Evolutionary conservation across 2,329 filamentous ascomycete genomes (phyloP).

Genomic region (Grosmannia penicillata): DNA sequence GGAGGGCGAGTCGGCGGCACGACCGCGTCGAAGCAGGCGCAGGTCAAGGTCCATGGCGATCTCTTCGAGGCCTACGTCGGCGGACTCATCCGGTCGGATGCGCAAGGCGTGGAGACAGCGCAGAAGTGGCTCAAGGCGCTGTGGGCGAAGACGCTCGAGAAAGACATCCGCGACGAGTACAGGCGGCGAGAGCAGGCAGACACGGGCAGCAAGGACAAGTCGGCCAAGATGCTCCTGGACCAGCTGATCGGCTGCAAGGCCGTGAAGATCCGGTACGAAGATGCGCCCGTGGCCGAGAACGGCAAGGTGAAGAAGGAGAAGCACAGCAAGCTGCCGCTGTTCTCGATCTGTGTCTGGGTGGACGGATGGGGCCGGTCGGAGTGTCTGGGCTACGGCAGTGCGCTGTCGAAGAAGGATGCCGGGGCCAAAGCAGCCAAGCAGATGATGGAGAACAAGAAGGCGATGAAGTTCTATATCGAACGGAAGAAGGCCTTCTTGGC

Average conservation of each 20-base stretch:
- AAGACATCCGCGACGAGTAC: conserved; percentile 34
- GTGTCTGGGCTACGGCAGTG: conserved; percentile 48
- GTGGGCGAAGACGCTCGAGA: conserved; percentile 52
- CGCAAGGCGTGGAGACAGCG: conserved; percentile 44
- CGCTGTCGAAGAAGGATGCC: conserved; percentile 53
- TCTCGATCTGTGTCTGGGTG: conserved; percentile 48
- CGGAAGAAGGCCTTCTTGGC: conserved; percentile 31
- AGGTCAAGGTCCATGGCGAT: conserved; percentile 70
- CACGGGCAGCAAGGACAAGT: not conserved
- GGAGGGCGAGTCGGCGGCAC: conserved; percentile 22
- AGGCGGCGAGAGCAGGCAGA: conserved; percentile 10
- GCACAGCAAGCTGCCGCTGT: conserved; percentile 38
- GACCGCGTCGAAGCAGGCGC: conserved; percentile 34
- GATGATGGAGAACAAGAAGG: conserved; percentile 51
- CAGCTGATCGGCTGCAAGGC: conserved; percentile 39
- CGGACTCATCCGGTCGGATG: conserved; percentile 56
- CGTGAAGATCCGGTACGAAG: conserved; percentile 45
- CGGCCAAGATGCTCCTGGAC: conserved; percentile 34
- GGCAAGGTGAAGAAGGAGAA: conserved; percentile 38
- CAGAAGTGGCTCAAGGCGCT: conserved; percentile 60
- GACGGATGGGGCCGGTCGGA: conserved; percentile 53
- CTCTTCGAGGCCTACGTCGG: conserved; percentile 86
- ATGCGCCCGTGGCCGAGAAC: no score
- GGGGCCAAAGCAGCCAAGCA: conserved; percentile 49
- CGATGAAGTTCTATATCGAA: conserved; percentile 34